Base-by-base conservation (phyloP, 257 asterid species). In the Leonotis leonurus region DNA sequence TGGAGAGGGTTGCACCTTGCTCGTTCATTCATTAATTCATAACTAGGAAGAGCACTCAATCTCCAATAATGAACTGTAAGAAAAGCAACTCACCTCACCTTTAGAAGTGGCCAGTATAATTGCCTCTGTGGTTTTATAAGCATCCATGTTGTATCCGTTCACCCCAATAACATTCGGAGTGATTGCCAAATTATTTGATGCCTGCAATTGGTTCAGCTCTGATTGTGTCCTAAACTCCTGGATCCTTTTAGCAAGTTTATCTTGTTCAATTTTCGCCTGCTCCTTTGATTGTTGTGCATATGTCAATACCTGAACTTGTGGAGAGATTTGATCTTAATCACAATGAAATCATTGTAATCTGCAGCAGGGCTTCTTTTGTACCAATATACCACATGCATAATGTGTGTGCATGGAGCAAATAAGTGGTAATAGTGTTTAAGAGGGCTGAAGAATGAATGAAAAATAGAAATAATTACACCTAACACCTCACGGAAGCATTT, bases 221-320 rank as follows among this genome's bases (percentile, higher is more conserved):
- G 91, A 75, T 72, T 82, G 95, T 66, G 97, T 92, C 74, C 96
- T 79, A 70, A 85, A 92, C 77, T 92, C 99, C 80, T 92, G 99
- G 75, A 92, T 92, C 76, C 97, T 83, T 82, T 89, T 85, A 25
- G 85, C 97, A 77, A 92, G 91, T 79, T 77, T 92, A 74, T 92
- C 99, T 80, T 87, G 99, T 74, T 92, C 99, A 54, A 79, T 71
- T 62, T 78, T 85, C 16, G 96, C 81, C 73, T 85, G 97, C 73
- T 92, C 97, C 82, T 92, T 92, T 20, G 99, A 86, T 72, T 89
- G 99, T 70, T 86, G 97, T 33, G 97, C 96, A 89, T 76, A 92
- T 45, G 99, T 86, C 80, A 92, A 79, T 43, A 92, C 96, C 99
- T 92, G 83, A 76, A 70, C 58, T 66, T 29, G 73, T 53, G 40